Evolutionary conservation across 768 basidiomycete species (phyloP), one percentile per base, ranked within the genome.

Genomic region (Fibroporia radiculosa): DNA sequence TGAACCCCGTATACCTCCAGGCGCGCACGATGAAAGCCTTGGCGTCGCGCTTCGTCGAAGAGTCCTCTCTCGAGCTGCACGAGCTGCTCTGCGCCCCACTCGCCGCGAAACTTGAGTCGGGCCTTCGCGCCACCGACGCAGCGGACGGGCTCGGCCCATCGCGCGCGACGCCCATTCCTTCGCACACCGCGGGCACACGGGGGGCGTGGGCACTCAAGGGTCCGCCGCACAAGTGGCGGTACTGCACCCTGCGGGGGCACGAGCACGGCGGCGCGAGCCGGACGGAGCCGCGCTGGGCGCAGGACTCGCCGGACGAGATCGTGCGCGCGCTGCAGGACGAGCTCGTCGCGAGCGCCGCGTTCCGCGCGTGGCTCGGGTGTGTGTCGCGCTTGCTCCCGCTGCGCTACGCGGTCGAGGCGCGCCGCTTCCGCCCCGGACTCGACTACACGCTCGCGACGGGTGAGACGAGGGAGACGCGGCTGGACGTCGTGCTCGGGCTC

Each of bases 401-500:
- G 56, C 72, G 78, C 32, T 77, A 85, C 63, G 62, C 73, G 11
- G 76, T 78, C n/a, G 84, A 91, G 66, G 90, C 89, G 38, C 70
- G 95, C 54, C 69, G 95, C 44, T 93, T 97, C 64, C 70, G 93
- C 47, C 90, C 92, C 1, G 95, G 93, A 1, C 67, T 97, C 54
- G 95, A 96, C 62, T 98, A 97, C 61, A 93, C 93, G 33, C 77
- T 98, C 2, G 95, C 95, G 40, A 86, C 87, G 54, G 84, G 84
- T 55, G 84, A 91, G 55, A 81, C 83, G 53, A 80, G 69, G 40
- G 89, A 92, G 59, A 80, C 84, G 42, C 69, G 88, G 50, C 64
- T 97, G 54, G 95, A 98, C 61, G 80, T 87, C 19, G 82, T 88
- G 45, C 73, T 98, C 12, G 89, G 87, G 2, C 64, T 95, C 50